phyloP scores from a whole-genome alignment of 352 stramenopile genomes.

The Elongisporangium anandrum region DNA sequence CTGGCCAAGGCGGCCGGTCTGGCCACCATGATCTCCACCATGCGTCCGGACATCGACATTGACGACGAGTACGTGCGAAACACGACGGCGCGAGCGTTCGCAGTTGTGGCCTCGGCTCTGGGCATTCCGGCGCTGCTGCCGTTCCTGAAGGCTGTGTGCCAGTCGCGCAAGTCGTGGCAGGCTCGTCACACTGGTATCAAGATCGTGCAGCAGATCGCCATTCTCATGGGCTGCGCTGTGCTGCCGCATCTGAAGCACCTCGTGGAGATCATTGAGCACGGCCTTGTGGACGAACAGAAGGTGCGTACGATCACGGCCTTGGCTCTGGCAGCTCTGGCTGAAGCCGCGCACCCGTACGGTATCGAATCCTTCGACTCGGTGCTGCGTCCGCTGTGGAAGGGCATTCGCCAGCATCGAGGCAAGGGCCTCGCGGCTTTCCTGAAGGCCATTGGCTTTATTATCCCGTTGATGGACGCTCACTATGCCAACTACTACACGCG shows the following conservation, averaged over 20 bases:
- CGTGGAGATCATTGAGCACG: constrained; percentile 98
- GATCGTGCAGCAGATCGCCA: constrained; percentile 99
- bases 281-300: constrained; percentile 98
- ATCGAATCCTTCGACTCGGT: constrained; percentile 99
- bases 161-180: constrained; percentile 98
- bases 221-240: constrained; percentile 98
- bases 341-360: constrained; percentile 98
- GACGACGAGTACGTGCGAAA: constrained; percentile 99
- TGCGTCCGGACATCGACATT: constrained; percentile 99
- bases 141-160: constrained; percentile 99
- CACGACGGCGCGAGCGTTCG: constrained; percentile 97
- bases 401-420: constrained; percentile 96
- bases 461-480: constrained; percentile 99
- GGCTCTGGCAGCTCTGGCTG: constrained; percentile 95
- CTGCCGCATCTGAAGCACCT: constrained; percentile 97
- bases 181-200: constrained; percentile 99
- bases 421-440: constrained; percentile 98
- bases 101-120: constrained; percentile 98
- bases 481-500: constrained; percentile 99
- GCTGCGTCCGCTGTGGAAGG: constrained; percentile 96
- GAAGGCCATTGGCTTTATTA: constrained; percentile 99
- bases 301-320: constrained; percentile 98
- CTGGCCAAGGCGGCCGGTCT: constrained; percentile 98
- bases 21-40: constrained; percentile 99
- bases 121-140: constrained; percentile 96